Percentiles rank a stretch among this genome's conserved stretches.
Conservation (phyloP, 208 protist species). For the Trypanosoma avium region DNA sequence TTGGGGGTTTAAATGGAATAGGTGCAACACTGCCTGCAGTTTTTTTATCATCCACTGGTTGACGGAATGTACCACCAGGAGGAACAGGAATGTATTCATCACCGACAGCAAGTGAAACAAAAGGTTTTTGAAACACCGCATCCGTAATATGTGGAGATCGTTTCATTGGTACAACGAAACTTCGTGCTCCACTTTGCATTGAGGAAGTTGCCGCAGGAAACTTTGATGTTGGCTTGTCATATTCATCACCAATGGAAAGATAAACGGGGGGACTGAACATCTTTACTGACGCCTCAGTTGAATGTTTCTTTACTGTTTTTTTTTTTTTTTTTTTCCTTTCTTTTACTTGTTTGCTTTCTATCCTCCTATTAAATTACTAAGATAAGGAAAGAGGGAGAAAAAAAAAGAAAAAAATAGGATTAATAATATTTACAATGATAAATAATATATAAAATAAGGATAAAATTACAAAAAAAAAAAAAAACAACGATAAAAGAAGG, state of each 20-base stretch:
- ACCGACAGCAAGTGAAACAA: slow-evolving; percentile 72
- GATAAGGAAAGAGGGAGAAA: slow-evolving; percentile 29
- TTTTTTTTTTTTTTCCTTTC: neutral
- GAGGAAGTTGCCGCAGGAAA: neutral
- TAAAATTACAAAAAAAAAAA: neutral
- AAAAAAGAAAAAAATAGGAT: slow-evolving; percentile 12
- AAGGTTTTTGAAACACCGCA: slow-evolving; percentile 61
- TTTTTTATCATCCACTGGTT: slow-evolving; percentile 17
- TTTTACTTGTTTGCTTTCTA: too few species aligned
- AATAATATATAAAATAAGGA: neutral
- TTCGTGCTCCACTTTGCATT: slow-evolving; percentile 20
- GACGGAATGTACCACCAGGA: slow-evolving; percentile 48
- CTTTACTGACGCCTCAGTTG: neutral
- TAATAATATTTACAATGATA: neutral
- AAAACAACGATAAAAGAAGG: neutral
- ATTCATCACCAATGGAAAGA: slow-evolving; percentile 87
- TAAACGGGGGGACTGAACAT: slow-evolving; percentile 86
- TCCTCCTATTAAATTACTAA: slow-evolving; percentile 11
- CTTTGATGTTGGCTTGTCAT: slow-evolving; percentile 67
- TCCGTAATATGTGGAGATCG: slow-evolving; percentile 76
- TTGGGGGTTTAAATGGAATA: slow-evolving; percentile 59
- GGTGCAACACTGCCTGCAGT: neutral
- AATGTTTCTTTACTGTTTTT: neutral
- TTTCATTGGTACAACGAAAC: slow-evolving; percentile 75
- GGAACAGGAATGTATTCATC: slow-evolving; percentile 64